These are phyloP conservation scores for Sphaerosporella brunnea DNA, from an alignment of 495 filamentous ascomycete species.

Conservation along the genomic window DNA sequence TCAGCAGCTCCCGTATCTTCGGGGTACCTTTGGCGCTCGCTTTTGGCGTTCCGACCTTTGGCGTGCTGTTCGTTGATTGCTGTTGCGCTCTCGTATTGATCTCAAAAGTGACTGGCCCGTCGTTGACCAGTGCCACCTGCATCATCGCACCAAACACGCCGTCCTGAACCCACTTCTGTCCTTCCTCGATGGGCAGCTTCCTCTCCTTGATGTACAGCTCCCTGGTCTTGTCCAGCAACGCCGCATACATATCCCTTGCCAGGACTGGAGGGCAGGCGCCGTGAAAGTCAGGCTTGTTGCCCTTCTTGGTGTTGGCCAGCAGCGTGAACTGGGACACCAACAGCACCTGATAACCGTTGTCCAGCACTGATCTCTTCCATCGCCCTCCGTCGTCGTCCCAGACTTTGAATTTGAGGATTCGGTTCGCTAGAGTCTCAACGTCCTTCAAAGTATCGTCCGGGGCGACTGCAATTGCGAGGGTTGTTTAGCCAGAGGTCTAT, in stretches of 20 bases:
- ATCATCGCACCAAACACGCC: slow-evolving; percentile 98
- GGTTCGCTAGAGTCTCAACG: slow-evolving; percentile 60
- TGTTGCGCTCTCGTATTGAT: slow-evolving; percentile 3
- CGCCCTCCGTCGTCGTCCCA: slow-evolving; percentile 49
- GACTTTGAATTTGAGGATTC: slow-evolving; percentile 72
- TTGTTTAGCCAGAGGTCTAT: too few species aligned
- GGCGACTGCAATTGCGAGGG: slow-evolving; percentile 34
- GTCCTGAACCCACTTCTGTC: slow-evolving; percentile 46
- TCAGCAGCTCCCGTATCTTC: neutral
- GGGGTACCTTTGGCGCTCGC: neutral
- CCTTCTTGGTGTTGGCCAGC: slow-evolving; percentile 78
- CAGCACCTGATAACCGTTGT: slow-evolving; percentile 56
- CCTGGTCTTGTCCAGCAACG: slow-evolving; percentile 61
- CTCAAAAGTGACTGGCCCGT: slow-evolving; percentile 62
- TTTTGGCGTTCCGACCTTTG: neutral
- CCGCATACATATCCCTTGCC: slow-evolving; percentile 63
- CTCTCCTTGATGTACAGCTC: slow-evolving; percentile 52
- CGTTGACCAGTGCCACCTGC: slow-evolving; percentile 85
- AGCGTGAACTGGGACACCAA: slow-evolving; percentile 97
- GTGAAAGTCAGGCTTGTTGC: slow-evolving; percentile 89
- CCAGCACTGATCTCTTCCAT: slow-evolving; percentile 55
- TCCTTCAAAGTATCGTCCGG: slow-evolving; percentile 84
- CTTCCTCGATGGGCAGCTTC: slow-evolving; percentile 8
- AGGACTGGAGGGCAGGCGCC: slow-evolving; percentile 59
- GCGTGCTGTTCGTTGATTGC: neutral